Conservation (phyloP, 2,329 filamentous ascomycete genomes). For the Lasiodiplodia sp. region DNA sequence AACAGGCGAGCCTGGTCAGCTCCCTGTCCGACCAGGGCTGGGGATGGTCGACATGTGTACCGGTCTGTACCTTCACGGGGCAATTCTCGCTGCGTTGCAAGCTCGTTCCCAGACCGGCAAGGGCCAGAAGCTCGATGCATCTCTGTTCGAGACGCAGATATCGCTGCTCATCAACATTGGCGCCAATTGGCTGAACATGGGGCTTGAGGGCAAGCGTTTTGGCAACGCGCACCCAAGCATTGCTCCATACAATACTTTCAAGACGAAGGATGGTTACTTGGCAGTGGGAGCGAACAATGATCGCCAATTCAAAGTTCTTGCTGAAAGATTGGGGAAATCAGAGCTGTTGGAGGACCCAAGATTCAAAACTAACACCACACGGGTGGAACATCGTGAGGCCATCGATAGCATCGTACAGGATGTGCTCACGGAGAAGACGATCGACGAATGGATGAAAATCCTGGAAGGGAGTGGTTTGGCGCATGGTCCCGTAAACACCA, state of each 20-base stretch:
- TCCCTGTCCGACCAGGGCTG: slow-evolving; percentile 52
- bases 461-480: slow-evolving; percentile 56
- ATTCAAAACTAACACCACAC: slow-evolving; percentile 39
- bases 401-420: slow-evolving; percentile 48
- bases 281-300: slow-evolving; percentile 48
- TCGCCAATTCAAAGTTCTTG: slow-evolving; percentile 48
- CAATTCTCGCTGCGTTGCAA: slow-evolving; percentile 50
- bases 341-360: slow-evolving; percentile 40
- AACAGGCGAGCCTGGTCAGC: slow-evolving; percentile 51
- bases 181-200: slow-evolving; percentile 50
- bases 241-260: slow-evolving; percentile 56
- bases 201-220: slow-evolving; percentile 52
- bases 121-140: slow-evolving; percentile 55
- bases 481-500: slow-evolving; percentile 56
- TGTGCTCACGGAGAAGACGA: slow-evolving; percentile 46
- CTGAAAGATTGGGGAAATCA: slow-evolving; percentile 28
- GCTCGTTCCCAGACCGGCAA: slow-evolving; percentile 40
- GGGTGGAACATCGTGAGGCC: slow-evolving; percentile 42
- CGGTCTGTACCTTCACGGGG: slow-evolving; percentile 54
- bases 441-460: slow-evolving; percentile 49
- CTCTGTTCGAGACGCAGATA: slow-evolving; percentile 56
- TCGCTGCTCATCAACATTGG: slow-evolving; percentile 54
- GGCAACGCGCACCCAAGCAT: slow-evolving; percentile 57
- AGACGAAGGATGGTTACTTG: slow-evolving; percentile 45
- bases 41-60: slow-evolving; percentile 56